Evolutionary conservation across 23 red algal species (phyloP).

Genomic region (Gracilaria caudata): DNA sequence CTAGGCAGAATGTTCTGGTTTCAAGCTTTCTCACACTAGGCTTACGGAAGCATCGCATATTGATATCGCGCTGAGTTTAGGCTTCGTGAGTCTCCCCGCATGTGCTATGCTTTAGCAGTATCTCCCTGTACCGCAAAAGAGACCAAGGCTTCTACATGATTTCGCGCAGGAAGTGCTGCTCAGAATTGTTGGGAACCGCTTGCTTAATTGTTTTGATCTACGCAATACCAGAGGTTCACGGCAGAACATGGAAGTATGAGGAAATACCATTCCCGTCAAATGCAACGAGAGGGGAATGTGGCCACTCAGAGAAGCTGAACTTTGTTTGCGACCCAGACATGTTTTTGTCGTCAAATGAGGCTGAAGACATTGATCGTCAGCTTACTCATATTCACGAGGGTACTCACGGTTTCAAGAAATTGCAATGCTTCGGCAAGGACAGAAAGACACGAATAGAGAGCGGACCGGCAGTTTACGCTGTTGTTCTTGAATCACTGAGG

Average conservation of each 20-base stretch:
- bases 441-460: neutral
- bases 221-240: neutral
- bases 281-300: constrained; percentile 11
- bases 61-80: neutral
- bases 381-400: constrained; percentile 17
- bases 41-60: neutral
- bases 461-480: constrained; percentile 4
- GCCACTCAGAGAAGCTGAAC: constrained; percentile 1
- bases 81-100: neutral
- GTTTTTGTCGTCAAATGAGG: constrained; percentile 13
- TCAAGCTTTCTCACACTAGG: neutral
- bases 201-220: neutral
- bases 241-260: constrained; percentile 2
- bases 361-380: neutral
- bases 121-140: neutral
- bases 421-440: neutral
- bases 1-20: constrained; percentile 4
- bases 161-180: neutral
- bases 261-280: constrained; percentile 13
- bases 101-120: neutral
- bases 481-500: constrained; percentile 8
- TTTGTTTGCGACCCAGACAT: constrained; percentile 35
- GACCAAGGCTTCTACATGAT: constrained; percentile 10
- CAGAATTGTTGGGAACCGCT: neutral
- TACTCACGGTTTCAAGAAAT: constrained; percentile 27